Percentiles rank a stretch among this genome's conserved stretches.
Evolutionary conservation across 179 eudicot genomes (phyloP).

Genomic region (Corrigiola litoralis): DNA sequence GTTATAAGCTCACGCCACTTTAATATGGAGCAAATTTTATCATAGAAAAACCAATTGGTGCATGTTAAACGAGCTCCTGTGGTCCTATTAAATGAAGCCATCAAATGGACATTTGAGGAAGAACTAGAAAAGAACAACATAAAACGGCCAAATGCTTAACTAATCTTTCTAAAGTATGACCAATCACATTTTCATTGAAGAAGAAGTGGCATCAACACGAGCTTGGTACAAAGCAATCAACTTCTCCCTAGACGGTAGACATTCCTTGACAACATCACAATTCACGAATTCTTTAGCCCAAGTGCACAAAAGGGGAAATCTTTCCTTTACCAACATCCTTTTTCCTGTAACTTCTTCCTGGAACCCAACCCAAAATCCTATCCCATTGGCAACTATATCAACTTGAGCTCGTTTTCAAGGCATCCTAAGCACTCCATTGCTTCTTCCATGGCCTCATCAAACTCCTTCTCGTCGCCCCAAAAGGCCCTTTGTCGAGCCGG

Average conservation of each 20-base stretch:
- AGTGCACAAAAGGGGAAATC: not conserved
- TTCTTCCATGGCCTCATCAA: slow-evolving; percentile 5
- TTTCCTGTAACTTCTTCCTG: slow-evolving; percentile 2
- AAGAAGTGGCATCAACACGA: not conserved
- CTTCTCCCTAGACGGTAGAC: not conserved
- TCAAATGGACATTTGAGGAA: no score
- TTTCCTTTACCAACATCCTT: not conserved
- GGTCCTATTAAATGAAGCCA: no score
- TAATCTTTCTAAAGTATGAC: no score
- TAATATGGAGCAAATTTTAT: no score
- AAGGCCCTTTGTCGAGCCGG: slow-evolving; percentile 1
- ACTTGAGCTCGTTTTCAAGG: slow-evolving; percentile 8
- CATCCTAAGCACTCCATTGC: slow-evolving; percentile 4
- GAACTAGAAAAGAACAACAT: no score
- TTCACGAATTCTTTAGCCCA: slow-evolving; percentile 1
- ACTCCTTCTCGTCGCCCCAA: slow-evolving; percentile 4
- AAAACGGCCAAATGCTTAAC: no score
- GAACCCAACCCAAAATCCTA: slow-evolving; percentile 12
- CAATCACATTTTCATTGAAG: not conserved
- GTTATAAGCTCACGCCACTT: no score
- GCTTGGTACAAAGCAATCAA: slow-evolving; percentile 5
- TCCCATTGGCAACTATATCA: slow-evolving; percentile 10
- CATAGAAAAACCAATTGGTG: no score
- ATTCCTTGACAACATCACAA: not conserved
- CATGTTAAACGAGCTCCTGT: no score